Evolutionary conservation across 2,329 filamentous ascomycete species (phyloP).

Genomic region (Verticillium isaacii): DNA sequence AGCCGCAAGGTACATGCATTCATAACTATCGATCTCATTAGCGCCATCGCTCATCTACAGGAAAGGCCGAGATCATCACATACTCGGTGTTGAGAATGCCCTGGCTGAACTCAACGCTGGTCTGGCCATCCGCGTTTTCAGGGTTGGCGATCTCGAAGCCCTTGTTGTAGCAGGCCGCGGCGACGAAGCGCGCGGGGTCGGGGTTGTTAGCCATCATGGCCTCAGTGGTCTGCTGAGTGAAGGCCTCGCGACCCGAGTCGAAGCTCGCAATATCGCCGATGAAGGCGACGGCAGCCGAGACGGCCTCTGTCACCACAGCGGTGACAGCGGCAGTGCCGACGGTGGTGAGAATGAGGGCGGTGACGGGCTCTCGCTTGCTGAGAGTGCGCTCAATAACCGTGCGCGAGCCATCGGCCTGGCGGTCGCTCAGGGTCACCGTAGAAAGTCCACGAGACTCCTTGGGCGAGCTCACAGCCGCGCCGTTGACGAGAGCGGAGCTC

Average conservation of each 20-base stretch:
- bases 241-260: conserved; percentile 4
- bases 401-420: neutral
- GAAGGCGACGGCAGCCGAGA: neutral
- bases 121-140: conserved; percentile 1
- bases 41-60: neutral
- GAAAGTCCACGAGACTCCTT: neutral
- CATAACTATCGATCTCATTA: neutral
- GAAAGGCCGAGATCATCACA: neutral
- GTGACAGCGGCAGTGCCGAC: neutral
- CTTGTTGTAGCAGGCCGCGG: conserved; percentile 6
- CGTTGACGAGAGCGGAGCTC: conserved; percentile 3
- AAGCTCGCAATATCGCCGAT: neutral
- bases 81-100: conserved; percentile 4
- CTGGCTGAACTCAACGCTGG: conserved; percentile 1
- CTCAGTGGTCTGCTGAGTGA: conserved; percentile 3
- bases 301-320: neutral
- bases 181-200: conserved; percentile 1
- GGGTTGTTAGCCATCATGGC: conserved; percentile 5
- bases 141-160: conserved; percentile 1
- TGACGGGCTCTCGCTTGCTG: conserved; percentile 1
- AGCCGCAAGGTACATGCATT: conserved; percentile 8
- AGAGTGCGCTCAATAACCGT: neutral
- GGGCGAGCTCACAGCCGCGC: neutral
- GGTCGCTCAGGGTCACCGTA: neutral
- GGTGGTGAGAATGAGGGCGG: neutral